phyloP scores from a whole-genome alignment of 2,329 filamentous ascomycete genomes.

The Zasmidium cellare region DNA sequence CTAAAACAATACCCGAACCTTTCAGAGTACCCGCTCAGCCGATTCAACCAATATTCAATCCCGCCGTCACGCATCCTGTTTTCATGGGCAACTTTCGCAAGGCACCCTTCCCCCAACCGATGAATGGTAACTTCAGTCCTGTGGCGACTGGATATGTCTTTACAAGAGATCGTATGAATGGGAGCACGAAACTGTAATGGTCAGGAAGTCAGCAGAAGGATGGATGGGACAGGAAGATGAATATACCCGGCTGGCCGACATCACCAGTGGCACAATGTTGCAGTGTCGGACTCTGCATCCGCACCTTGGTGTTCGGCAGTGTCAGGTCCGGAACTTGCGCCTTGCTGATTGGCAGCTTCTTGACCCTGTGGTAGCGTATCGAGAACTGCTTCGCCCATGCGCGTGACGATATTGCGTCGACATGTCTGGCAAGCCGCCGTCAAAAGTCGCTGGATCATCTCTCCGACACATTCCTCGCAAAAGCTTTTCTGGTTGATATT shows the following conservation, averaged over 20 bases:
- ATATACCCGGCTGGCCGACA: not conserved
- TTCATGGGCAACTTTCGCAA: conserved; percentile 66
- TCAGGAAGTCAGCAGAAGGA: not conserved
- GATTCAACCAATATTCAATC: conserved; percentile 45
- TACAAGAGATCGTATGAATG: conserved; percentile 16
- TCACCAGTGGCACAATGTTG: conserved; percentile 1
- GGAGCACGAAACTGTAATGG: conserved; percentile 28
- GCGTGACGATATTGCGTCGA: conserved; percentile 9
- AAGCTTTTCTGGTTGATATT: conserved; percentile 16
- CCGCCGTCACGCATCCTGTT: conserved; percentile 67
- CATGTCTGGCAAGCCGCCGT: conserved; percentile 16
- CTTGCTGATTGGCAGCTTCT: not conserved
- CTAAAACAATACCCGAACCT: conserved; percentile 9
- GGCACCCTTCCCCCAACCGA: conserved; percentile 49
- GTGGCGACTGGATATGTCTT: conserved; percentile 47
- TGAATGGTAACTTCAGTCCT: conserved; percentile 41
- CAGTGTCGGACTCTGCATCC: not conserved
- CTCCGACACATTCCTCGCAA: conserved; percentile 20
- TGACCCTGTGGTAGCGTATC: conserved; percentile 4
- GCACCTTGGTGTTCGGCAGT: too few relatives aligned
- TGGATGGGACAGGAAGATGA: not conserved
- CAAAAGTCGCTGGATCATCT: conserved; percentile 14
- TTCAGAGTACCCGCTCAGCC: conserved; percentile 5
- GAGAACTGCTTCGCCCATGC: conserved; percentile 16
- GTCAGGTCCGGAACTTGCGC: too few relatives aligned